Conservation (phyloP, 2,329 filamentous ascomycete genomes). For the Aspergillus nomiae region DNA sequence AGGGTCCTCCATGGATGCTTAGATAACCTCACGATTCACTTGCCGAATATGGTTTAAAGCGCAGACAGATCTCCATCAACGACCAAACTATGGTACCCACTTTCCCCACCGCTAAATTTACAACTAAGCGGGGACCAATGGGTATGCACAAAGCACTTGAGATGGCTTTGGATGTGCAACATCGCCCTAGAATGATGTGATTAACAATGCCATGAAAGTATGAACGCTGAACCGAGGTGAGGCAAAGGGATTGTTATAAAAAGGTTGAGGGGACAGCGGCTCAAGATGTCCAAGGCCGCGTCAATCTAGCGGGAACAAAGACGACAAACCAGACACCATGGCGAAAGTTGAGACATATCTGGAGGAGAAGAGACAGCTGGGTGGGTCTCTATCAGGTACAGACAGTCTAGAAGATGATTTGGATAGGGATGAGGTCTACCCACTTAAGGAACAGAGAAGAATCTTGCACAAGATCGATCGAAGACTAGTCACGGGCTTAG, state of each 20-base stretch:
- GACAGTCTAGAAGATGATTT: neutral
- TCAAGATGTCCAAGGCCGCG: neutral
- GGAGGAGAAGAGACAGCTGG: neutral
- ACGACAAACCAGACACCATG: neutral
- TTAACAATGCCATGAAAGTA: neutral
- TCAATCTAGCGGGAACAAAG: neutral
- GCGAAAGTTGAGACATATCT: neutral
- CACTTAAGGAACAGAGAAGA: conserved; percentile 15
- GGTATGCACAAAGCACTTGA: neutral
- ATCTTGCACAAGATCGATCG: conserved; percentile 21
- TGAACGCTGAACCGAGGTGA: neutral
- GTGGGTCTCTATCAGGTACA: neutral
- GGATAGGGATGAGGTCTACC: neutral
- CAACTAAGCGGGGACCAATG: neutral
- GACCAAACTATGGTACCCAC: neutral
- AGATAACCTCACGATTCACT: neutral
- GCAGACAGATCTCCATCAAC: neutral
- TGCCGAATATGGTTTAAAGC: neutral
- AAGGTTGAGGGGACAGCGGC: neutral
- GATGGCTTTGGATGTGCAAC: neutral
- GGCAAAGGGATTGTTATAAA: neutral
- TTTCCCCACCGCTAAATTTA: neutral
- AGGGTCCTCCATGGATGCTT: neutral
- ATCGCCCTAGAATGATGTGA: neutral
- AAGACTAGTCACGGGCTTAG: conserved; percentile 21